Percentiles rank a stretch among this genome's conserved stretches.
Conservation (phyloP, 2,329 filamentous ascomycete genomes). For the Trichoderma sp. region DNA sequence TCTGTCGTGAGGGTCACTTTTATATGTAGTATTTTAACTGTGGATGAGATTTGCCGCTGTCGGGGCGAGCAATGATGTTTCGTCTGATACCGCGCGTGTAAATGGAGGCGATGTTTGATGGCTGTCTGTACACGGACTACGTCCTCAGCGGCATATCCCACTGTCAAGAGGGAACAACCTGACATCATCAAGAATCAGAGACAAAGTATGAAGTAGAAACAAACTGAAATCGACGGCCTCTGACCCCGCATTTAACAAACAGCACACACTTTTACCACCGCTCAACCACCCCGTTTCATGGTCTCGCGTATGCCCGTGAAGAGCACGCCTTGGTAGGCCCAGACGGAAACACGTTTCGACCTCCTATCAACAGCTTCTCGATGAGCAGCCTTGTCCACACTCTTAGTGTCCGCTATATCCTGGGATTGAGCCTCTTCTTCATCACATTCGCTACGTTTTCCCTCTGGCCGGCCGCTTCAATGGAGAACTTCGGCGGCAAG, state of each 20-base stretch:
- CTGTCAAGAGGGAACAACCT: background rate
- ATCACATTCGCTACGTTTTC: conserved; percentile 32
- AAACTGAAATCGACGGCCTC: background rate
- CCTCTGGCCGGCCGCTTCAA: conserved; percentile 27
- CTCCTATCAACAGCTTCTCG: too few relatives aligned
- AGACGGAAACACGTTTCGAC: background rate
- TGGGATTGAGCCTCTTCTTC: conserved; percentile 29
- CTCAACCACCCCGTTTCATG: background rate
- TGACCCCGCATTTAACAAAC: background rate
- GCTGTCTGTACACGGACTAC: too few relatives aligned
- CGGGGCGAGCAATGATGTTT: background rate
- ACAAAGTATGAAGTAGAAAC: background rate
- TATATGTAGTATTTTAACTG: background rate
- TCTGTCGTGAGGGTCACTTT: too few relatives aligned
- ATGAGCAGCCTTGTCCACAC: conserved; percentile 11
- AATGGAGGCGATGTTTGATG: background rate
- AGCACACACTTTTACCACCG: background rate
- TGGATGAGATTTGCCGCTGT: background rate
- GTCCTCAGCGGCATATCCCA: background rate
- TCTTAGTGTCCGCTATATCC: conserved; percentile 10
- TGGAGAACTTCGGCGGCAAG: conserved; percentile 29
- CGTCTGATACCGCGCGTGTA: too few relatives aligned
- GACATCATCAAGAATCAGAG: background rate
- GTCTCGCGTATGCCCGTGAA: too few relatives aligned
- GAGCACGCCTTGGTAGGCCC: too few relatives aligned